Conservation (phyloP, 1,284 basidiomycete species). For the Cutaneotrichosporon sp. region DNA sequence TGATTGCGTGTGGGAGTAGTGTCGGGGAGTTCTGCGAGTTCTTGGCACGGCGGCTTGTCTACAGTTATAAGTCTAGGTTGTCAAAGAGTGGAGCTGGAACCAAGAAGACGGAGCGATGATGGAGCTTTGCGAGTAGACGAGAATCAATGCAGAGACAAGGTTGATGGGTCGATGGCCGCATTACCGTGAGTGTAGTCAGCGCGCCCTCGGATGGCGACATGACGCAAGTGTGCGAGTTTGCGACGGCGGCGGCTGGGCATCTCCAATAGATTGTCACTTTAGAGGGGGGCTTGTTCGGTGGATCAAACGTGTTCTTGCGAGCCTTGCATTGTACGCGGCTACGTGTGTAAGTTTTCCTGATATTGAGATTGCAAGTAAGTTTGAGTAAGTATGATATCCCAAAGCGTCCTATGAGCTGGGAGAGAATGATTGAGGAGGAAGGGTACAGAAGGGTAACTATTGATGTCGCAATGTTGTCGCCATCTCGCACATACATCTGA, state of each 20-base stretch:
- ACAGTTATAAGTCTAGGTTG: constrained; percentile 6
- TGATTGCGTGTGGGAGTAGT: not conserved
- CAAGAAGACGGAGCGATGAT: not conserved
- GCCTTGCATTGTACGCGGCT: not conserved
- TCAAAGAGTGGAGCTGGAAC: not conserved
- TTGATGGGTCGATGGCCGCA: not conserved
- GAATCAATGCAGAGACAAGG: not conserved
- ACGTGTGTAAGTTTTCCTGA: not conserved
- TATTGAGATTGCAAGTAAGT: not conserved
- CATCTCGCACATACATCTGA: not conserved
- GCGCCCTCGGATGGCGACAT: constrained; percentile 9
- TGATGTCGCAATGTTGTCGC: constrained; percentile 11
- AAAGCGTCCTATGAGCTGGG: not conserved
- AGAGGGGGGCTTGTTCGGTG: not conserved
- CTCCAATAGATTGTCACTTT: not conserved
- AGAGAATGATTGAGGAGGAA: not conserved
- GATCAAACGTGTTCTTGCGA: not conserved
- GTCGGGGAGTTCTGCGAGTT: not conserved
- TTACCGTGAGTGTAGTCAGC: not conserved
- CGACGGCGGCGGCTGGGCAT: not conserved
- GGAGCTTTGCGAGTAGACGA: not conserved
- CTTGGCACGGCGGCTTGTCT: constrained; percentile 1
- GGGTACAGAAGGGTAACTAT: not conserved
- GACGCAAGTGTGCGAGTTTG: constrained; percentile 9
- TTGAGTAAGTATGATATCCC: not conserved